phyloP scores from a whole-genome alignment of 345 rosid genomes.

The Eucalyptus polybractea region DNA sequence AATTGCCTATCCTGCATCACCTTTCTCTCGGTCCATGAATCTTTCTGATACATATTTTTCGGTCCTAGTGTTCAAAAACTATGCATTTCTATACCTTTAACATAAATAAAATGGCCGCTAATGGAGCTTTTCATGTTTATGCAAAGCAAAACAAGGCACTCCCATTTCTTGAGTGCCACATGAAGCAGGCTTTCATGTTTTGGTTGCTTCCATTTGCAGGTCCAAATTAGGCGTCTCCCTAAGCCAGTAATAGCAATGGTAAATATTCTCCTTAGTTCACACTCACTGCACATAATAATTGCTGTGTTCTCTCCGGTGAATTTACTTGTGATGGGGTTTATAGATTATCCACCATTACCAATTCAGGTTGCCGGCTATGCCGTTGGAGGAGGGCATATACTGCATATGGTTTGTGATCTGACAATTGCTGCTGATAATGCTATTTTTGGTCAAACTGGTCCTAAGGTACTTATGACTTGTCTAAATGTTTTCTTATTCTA shows the following conservation, averaged over 20 bases:
- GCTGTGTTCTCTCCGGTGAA: not conserved
- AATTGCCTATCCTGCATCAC: not conserved
- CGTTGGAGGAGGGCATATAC: conserved; percentile 83
- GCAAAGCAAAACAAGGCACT: not conserved
- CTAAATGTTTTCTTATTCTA: not conserved
- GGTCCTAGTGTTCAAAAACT: not conserved
- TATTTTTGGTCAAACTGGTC: conserved; percentile 92
- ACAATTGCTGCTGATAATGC: conserved; percentile 95
- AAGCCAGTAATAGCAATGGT: conserved; percentile 99
- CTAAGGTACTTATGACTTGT: conserved; percentile 42
- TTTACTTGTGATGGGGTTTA: not conserved
- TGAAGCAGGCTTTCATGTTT: not conserved
- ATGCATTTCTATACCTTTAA: not conserved
- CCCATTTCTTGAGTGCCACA: not conserved
- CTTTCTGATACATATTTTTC: not conserved
- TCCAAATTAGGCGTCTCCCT: conserved; percentile 84
- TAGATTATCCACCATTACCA: not conserved
- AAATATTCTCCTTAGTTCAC: not conserved
- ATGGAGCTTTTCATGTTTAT: not conserved
- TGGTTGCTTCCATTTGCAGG: conserved; percentile 20
- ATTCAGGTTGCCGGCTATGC: conserved; percentile 96
- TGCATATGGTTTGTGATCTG: conserved; percentile 96
- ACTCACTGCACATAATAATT: not conserved
- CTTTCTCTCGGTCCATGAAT: not conserved
- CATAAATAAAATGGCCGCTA: not conserved